Evolutionary conservation across 495 filamentous ascomycete species (phyloP).

Genomic region (Podospora appendiculata): DNA sequence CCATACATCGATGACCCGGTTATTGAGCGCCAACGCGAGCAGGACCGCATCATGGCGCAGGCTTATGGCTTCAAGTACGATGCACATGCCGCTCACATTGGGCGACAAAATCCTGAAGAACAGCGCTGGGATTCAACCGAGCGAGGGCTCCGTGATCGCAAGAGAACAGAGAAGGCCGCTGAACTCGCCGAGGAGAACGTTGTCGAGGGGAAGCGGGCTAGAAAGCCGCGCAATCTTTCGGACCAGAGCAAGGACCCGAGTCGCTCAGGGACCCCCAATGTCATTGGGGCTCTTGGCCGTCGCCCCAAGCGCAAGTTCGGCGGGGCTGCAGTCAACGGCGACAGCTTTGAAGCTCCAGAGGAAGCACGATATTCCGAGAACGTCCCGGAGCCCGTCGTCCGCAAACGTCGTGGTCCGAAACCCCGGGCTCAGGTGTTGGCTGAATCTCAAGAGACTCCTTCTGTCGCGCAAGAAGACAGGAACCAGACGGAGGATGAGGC

Average conservation of each 20-base stretch:
- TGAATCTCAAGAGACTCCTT: not conserved
- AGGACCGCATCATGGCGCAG: constrained; percentile 37
- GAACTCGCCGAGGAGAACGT: constrained; percentile 35
- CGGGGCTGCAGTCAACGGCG: constrained; percentile 8
- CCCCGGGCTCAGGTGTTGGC: not conserved
- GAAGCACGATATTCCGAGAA: constrained; percentile 1
- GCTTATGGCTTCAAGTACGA: constrained; percentile 41
- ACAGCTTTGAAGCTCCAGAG: not conserved
- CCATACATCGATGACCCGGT: constrained; percentile 22
- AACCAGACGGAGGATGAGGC: constrained; percentile 11
- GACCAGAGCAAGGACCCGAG: constrained; percentile 35
- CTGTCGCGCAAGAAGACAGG: not conserved
- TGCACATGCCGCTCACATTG: constrained; percentile 26
- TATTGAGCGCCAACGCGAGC: constrained; percentile 26
- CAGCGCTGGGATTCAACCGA: constrained; percentile 38
- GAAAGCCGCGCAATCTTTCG: constrained; percentile 33
- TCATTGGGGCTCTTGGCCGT: constrained; percentile 6
- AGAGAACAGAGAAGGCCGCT: constrained; percentile 38
- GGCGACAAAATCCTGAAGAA: constrained; percentile 36
- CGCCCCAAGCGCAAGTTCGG: constrained; percentile 23
- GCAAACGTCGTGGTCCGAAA: constrained; percentile 9
- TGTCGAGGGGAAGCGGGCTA: constrained; percentile 32
- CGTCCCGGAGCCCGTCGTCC: not conserved
- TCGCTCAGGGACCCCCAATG: constrained; percentile 29
- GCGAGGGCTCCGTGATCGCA: constrained; percentile 36